Evolutionary conservation across 768 basidiomycete species (phyloP), one percentile per base, ranked within the genome.

Genomic region (Artomyces pyxidatus): DNA sequence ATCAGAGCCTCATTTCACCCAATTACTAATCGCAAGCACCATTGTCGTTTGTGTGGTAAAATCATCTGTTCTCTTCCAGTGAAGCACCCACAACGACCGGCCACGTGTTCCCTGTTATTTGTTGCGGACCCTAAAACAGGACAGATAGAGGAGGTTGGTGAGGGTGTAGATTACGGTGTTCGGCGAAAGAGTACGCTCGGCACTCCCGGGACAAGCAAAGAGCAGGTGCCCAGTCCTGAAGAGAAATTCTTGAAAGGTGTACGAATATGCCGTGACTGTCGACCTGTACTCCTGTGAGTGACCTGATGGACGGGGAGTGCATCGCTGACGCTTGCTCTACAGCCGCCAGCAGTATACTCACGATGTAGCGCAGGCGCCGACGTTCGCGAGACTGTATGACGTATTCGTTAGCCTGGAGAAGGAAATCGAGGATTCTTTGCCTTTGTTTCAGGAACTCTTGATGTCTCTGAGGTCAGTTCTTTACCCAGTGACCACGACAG

Each of bases 21-120:
- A 0, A 67, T 98, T 3, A 89, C 91, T 1, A 95, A 92, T 57
- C 81, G 95, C 12, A 95, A 95, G 67, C 95, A 98, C 58, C 95
- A 98, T 61, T 98, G 95, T 62, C 83, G 95, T 8, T 71, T 97
- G 12, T 98, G 95, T 57, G 95, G 95, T 0, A 74, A 83, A 48
- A 88, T 97, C 35, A 81, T 97, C 11, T 98, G 95, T 60, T 86
- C 93, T 1, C 73, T 96, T 4, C 90, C 92, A 0, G 71, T 83
- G 10, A 91, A 88, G 49, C 75, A 70, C 4, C 80, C 83, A 2
- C 78, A 81, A 57, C 78, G 91, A 19, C 74, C 72, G 1, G 71
- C 71, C 41, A 67, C 75, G 6, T 96, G 92, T 59, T 93, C 90
- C 0, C 66, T 85, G 5, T 71, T 96, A 27, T 89, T 96, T 58